phyloP scores from a whole-genome alignment of 768 basidiomycete genomes.

The Suillus tomentosus region DNA sequence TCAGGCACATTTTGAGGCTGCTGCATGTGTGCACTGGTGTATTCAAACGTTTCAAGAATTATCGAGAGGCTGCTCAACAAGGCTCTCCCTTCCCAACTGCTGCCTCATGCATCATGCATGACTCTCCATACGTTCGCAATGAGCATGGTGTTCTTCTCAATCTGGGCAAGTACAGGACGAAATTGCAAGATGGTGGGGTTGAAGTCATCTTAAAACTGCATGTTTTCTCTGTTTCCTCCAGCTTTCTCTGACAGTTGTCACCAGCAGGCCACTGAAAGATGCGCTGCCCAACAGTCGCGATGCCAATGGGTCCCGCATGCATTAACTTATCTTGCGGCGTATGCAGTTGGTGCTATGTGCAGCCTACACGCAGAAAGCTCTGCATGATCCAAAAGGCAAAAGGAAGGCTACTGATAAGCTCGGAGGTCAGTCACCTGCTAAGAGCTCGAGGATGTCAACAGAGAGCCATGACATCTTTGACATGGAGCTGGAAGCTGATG shows the following conservation, averaged over 20 bases:
- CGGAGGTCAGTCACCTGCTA: too few species aligned
- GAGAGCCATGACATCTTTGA: too few species aligned
- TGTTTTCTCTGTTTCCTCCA: not conserved
- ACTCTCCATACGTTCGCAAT: not conserved
- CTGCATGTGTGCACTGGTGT: too few species aligned
- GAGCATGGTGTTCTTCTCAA: not conserved
- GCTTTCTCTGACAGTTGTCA: not conserved
- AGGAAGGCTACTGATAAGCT: too few species aligned
- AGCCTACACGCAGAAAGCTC: not conserved
- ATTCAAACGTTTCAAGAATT: too few species aligned
- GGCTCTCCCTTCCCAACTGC: too few species aligned
- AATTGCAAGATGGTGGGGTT: not conserved
- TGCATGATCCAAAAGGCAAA: too few species aligned
- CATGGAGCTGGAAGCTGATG: too few species aligned
- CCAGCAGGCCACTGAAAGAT: not conserved
- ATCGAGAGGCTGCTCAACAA: too few species aligned
- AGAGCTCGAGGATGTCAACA: too few species aligned
- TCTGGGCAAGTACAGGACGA: not conserved
- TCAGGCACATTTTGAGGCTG: too few species aligned
- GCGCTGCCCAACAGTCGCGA: not conserved
- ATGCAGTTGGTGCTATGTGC: not conserved
- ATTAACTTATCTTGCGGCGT: not conserved
- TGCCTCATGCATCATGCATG: too few species aligned
- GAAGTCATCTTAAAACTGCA: slow-evolving; percentile 7
- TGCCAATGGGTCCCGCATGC: not conserved